phyloP scores from a whole-genome alignment of 2,329 filamentous ascomycete genomes.

The Torrubiella hemipterigena region DNA sequence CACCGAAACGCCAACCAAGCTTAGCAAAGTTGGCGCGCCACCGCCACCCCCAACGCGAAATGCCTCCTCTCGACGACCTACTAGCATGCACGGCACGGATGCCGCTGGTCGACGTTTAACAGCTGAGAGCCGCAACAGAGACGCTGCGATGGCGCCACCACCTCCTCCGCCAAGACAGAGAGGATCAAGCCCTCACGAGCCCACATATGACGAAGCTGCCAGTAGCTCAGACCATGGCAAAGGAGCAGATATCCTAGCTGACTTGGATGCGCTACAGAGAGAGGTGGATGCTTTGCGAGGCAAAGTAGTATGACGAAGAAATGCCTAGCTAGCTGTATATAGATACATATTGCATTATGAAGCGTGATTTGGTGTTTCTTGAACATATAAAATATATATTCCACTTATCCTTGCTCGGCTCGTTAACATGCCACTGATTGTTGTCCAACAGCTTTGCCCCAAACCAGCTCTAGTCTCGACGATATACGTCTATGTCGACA shows the following conservation, averaged over 20 bases:
- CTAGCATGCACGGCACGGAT: conserved; percentile 30
- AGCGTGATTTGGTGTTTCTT: no score
- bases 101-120: conserved; percentile 15
- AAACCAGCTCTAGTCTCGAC: no score
- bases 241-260: conserved; percentile 53
- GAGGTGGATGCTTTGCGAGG: conserved; percentile 58
- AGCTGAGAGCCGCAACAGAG: conserved; percentile 15
- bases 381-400: no score
- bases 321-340: no score
- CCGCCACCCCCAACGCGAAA: conserved; percentile 34
- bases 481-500: no score
- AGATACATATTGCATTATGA: no score
- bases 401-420: no score
- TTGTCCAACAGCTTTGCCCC: no score
- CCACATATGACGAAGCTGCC: conserved; percentile 10
- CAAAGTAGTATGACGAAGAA: conserved; percentile 16
- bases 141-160: conserved; percentile 19
- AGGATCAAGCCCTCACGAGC: conserved; percentile 30
- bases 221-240: conserved; percentile 16
- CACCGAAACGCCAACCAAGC: conserved; percentile 3
- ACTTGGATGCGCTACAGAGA: conserved; percentile 58
- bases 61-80: conserved; percentile 29
- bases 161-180: conserved; percentile 38
- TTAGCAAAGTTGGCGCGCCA: conserved; percentile 15
- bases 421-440: no score